Percentiles rank a stretch among this genome's conserved stretches.
Evolutionary conservation across 2,329 filamentous ascomycete species (phyloP).

Genomic region (Aspergillus ibericus): DNA sequence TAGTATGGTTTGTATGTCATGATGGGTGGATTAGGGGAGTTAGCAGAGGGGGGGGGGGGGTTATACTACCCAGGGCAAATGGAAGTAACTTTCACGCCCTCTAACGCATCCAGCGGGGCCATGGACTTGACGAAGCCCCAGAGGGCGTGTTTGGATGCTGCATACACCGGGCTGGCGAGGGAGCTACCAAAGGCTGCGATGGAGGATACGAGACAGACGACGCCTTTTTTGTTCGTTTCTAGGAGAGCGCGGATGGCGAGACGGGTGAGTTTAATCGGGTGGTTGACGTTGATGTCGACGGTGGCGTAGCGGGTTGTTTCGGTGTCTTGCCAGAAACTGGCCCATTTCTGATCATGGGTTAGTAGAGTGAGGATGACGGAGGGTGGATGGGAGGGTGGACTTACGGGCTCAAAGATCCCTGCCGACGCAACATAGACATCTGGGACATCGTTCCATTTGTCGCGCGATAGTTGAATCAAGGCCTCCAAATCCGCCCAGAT

Average conservation of each 20-base stretch:
- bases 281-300: constrained; percentile 5
- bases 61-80: constrained; percentile 11
- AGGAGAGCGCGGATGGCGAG: constrained; percentile 7
- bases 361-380: not conserved
- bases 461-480: not conserved
- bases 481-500: constrained; percentile 1
- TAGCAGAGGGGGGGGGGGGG: no score
- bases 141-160: constrained; percentile 9
- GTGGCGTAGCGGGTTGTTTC: constrained; percentile 4
- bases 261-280: constrained; percentile 9
- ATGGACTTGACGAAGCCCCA: constrained; percentile 6
- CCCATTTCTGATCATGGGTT: not conserved
- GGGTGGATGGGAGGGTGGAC: not conserved
- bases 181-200: not conserved
- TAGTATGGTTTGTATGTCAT: not conserved
- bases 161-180: not conserved
- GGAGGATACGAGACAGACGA: not conserved
- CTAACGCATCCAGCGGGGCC: not conserved
- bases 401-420: constrained; percentile 10
- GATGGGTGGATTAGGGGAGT: not conserved
- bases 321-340: constrained; percentile 6
- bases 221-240: constrained; percentile 5
- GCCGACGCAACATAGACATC: constrained; percentile 6
- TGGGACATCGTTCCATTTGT: constrained; percentile 2
- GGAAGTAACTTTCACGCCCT: constrained; percentile 8